Conservation (phyloP, 148 eudicot species). For the Amaranthus hypochondriacus region DNA sequence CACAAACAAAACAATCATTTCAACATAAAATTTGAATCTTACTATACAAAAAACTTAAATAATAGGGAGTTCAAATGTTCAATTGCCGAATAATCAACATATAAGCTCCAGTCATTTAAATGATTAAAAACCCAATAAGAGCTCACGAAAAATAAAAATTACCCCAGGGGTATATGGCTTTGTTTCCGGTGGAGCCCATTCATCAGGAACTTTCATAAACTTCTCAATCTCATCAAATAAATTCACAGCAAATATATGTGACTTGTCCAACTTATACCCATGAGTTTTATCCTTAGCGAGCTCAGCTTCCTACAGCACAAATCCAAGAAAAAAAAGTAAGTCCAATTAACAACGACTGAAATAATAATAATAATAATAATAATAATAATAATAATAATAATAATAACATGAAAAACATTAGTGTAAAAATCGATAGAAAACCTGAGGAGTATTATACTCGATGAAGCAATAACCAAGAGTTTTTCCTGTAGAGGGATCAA, state of each 20-base stretch:
- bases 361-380: not conserved
- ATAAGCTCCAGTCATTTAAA: no score
- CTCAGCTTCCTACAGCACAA: conserved; percentile 69
- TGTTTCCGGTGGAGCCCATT: conserved; percentile 95
- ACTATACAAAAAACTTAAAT: no score
- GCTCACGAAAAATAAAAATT: conserved; percentile 18
- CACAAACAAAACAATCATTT: no score
- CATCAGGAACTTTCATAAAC: conserved; percentile 82
- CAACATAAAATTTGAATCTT: no score
- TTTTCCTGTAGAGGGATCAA: conserved; percentile 47
- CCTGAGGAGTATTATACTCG: conserved; percentile 91
- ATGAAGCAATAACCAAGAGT: conserved; percentile 80
- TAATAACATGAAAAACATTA: not conserved
- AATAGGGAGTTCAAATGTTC: no score
- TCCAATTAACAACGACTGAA: not conserved
- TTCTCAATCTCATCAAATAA: conserved; percentile 85
- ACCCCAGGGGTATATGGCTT: conserved; percentile 83
- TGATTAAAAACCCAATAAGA: no score
- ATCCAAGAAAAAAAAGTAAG: not conserved
- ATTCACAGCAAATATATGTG: conserved; percentile 75
- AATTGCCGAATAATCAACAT: no score
- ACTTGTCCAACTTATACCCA: conserved; percentile 63
- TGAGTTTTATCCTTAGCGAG: conserved; percentile 69
- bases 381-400: not conserved
- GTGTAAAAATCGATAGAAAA: conserved; percentile 3